Evolutionary conservation across 2,329 filamentous ascomycete species (phyloP), one percentile per base, ranked within the genome.

Genomic region (Hypocreales sp.): DNA sequence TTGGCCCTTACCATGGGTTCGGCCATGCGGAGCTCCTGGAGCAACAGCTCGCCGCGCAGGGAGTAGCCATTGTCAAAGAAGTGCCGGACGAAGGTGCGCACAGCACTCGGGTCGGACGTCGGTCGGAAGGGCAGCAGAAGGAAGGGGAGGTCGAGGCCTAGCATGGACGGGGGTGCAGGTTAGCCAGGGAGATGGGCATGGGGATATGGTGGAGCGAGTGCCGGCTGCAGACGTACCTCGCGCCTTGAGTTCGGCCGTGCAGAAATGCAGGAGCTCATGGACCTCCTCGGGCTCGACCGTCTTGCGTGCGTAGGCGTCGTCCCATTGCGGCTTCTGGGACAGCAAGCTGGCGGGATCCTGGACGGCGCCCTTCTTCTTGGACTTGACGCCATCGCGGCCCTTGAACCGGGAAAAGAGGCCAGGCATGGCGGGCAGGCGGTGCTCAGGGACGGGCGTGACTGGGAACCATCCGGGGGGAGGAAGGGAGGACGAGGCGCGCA

Each of bases 41-140:
- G 59, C 46, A 98, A 63, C 25, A 59, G 56, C 35, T 84, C 76
- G 24, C 84, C 84, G 25, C 61, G 67, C 20, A 78, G 59, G 31
- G 62, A 63, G 33, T 77, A 55, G 58, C 65, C 50, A 31, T 71
- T 64, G 46, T 79, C 79, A 60, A 94, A 98, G 56, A 83, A 95
- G 55, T 87, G 84, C 46, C 83, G 77, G 42, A 98, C 68, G 44
- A 95, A 95, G 14, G 79, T 87, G 48, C 86, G 81, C 35, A 92
- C 84, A 28, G 82, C 81, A 52, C 81, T 90, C 23, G 87, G 79
- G 48, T 98, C 84, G 36, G 86, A 90, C 16, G 81, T 83, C 14
- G 87, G 90, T 42, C 90, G 79, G 56, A 94, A 98, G 9, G 90
- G 90, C 4, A 98, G 68, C 7, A 98, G 74, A 16, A 95, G 68